phyloP scores from a whole-genome alignment of 192 early-diverging fungal genomes.

The Hyaloraphidium curvatum region DNA sequence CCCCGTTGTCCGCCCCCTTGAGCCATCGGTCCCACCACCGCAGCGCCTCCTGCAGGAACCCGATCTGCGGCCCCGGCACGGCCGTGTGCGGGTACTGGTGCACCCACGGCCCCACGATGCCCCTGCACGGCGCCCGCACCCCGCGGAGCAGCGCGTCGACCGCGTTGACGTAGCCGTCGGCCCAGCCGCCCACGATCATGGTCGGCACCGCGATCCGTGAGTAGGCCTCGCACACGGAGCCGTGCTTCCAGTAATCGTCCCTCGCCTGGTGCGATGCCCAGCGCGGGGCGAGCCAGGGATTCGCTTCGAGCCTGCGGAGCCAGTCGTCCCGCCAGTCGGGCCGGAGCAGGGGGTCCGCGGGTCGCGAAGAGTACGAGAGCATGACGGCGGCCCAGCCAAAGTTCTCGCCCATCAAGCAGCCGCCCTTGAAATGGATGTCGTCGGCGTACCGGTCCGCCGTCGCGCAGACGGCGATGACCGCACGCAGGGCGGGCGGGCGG shows the following conservation, averaged over 20 bases:
- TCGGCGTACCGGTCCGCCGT: slow-evolving; percentile 5
- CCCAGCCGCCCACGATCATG: not conserved
- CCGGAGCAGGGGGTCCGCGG: not conserved
- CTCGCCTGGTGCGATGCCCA: not conserved
- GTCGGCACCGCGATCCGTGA: not conserved
- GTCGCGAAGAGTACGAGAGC: not conserved
- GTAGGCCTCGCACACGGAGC: not conserved
- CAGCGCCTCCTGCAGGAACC: not conserved
- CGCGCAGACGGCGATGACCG: not conserved
- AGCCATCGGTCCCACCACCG: slow-evolving; percentile 5
- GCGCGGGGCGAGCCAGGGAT: no score
- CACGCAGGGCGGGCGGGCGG: not conserved
- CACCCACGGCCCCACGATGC: slow-evolving; percentile 2
- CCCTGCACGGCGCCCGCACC: not conserved
- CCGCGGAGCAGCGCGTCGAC: not conserved
- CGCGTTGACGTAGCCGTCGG: not conserved
- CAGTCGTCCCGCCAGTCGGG: not conserved
- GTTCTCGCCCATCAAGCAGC: slow-evolving; percentile 1
- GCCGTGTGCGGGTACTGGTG: not conserved
- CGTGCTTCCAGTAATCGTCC: slow-evolving; percentile 2
- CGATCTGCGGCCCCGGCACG: not conserved
- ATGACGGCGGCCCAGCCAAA: not conserved
- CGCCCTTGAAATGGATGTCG: slow-evolving; percentile 2
- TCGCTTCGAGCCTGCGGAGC: no score
- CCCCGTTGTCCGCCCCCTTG: not conserved